These are phyloP conservation scores for Chalaropsis thielavioides DNA, from an alignment of 2,329 filamentous ascomycete species.

Conservation along the genomic window DNA sequence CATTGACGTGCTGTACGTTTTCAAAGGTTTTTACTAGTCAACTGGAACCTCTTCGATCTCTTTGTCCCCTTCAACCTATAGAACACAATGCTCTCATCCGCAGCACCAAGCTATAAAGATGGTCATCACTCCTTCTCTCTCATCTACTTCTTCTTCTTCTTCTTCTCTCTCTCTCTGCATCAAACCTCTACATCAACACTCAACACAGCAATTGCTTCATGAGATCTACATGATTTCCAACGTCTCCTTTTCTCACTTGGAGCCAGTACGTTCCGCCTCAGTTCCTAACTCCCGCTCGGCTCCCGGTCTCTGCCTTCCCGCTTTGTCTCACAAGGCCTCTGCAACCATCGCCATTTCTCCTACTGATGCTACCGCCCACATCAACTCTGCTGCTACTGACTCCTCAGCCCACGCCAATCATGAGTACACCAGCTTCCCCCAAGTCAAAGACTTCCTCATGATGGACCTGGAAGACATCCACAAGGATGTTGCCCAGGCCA, in stretches of 20 bases:
- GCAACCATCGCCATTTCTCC: background rate
- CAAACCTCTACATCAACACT: background rate
- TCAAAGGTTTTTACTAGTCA: no score
- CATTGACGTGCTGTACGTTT: no score
- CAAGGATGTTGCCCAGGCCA: background rate
- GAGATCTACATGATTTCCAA: background rate
- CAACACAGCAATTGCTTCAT: background rate
- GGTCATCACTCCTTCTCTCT: background rate
- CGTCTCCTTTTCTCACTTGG: background rate
- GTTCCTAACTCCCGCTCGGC: background rate
- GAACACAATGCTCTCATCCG: no score
- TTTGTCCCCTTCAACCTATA: no score
- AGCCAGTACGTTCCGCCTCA: background rate
- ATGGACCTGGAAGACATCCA: constrained; percentile 4
- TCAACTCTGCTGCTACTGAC: background rate
- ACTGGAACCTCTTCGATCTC: no score
- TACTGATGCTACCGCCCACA: background rate
- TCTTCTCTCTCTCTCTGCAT: no score
- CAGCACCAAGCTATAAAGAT: background rate
- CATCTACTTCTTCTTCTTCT: background rate
- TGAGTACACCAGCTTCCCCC: background rate
- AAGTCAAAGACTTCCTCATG: background rate
- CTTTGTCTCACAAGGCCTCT: background rate
- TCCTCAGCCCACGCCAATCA: background rate
- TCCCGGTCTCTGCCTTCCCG: background rate